Conservation (phyloP, 306 rosid species). For the Rosa multiflora region DNA sequence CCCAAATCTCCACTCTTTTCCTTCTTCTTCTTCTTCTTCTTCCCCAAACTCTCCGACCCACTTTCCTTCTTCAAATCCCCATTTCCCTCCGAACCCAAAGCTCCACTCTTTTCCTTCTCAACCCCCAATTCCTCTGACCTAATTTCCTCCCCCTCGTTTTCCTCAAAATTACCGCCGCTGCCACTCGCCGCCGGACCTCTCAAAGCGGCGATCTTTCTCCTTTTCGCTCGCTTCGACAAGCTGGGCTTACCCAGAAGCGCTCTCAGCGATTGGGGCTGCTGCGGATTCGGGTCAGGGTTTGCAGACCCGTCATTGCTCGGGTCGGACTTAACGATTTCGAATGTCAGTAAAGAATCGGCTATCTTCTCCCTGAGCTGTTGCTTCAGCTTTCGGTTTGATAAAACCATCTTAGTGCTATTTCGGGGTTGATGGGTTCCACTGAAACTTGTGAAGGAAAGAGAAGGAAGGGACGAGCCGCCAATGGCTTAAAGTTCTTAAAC, state of each 20-base stretch:
- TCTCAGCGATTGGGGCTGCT: constrained; percentile 36
- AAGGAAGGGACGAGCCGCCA: constrained; percentile 1
- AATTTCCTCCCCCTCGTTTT: constrained; percentile 27
- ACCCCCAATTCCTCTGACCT: constrained; percentile 20
- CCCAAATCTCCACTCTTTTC: constrained; percentile 33
- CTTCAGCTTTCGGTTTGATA: constrained; percentile 87
- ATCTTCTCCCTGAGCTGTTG: constrained; percentile 57
- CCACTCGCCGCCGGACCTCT: constrained; percentile 23
- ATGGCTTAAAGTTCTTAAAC: neutral
- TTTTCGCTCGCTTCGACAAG: constrained; percentile 80
- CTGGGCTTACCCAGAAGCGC: constrained; percentile 48
- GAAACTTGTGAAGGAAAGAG: neutral
- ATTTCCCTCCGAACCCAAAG: constrained; percentile 7
- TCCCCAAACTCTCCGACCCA: constrained; percentile 13
- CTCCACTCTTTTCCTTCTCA: constrained; percentile 29
- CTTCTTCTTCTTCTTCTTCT: constrained; percentile 22
- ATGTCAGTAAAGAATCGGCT: constrained; percentile 29
- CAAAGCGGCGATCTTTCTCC: constrained; percentile 42
- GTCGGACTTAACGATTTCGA: constrained; percentile 22
- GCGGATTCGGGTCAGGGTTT: constrained; percentile 25
- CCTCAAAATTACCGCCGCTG: constrained; percentile 17
- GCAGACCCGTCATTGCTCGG: constrained; percentile 17
- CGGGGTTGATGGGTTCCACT: neutral
- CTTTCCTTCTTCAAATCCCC: constrained; percentile 16
- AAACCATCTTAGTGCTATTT: constrained; percentile 50